Evolutionary conservation across 768 basidiomycete genomes (phyloP), one percentile per base, ranked within the genome.

Genomic region (Cystobasidium onofrii): DNA sequence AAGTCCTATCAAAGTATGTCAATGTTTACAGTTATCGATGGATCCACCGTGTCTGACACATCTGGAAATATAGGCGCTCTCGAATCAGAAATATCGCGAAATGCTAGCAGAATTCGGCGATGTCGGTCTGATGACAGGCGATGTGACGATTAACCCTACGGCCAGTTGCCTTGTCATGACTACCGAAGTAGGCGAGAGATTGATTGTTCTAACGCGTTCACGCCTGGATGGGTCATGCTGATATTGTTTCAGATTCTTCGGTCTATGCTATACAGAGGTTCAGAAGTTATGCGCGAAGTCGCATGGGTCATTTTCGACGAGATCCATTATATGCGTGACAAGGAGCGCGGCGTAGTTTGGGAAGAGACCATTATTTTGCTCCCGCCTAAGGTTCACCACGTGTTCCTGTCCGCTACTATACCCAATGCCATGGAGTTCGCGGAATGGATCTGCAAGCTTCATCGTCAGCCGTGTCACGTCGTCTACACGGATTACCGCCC

Each of bases 301-400:
- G 93, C 94, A 0, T 99, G 96, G 96, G 95, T 98, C 72, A 87
- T 99, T 76, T 99, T 98, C 81, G 96, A 99, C 80, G 96, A 99
- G 83, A 96, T 99, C 75, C 96, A 99, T 80, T 99, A 98, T 83
- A 99, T 98, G 96, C 89, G 96, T 75, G 96, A 98, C 84, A 92
- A 92, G 79, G 96, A 99, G 80, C 90, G 96, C 77, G 96, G 96
- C 77, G 96, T 99, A 23, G 96, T 99, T 31, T 98, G 96, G 96
- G 95, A 99, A 82, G 94, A 96, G 81, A 94, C 93, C 0, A 96
- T 98, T 80, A 98, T 98, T 77, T 87, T 99, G 1, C 87, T 99
- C 13, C 96, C 96, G 10, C 91, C 96, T 81, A 89, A 88, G 17
- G 95, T 98, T 75, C 92, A 90, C 82, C 95, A 96, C 80, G 95